Base-by-base conservation (phyloP, 163 green algal species). In the Prototheca stagnorum region DNA sequence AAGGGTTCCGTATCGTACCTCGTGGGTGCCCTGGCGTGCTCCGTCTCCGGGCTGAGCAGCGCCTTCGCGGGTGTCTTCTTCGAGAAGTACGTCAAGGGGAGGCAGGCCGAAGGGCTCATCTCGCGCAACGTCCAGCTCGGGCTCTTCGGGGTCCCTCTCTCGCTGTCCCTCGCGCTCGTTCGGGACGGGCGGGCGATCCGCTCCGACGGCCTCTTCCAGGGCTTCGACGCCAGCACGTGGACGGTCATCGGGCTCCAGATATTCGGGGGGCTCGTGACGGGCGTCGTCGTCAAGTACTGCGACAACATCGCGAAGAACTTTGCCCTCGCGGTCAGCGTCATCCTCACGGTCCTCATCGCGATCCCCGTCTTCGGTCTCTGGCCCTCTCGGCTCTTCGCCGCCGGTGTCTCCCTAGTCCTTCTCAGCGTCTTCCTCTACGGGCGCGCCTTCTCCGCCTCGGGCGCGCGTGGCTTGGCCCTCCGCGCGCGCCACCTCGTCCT, bases 261-360 rank as follows among this genome's bases (percentile, higher is more conserved):
- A 5, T 73, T 75, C 54, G 68, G 72, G 12, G 71, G 71, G 7
- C 57, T 80, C 6, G 60, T 75, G 21, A 66, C 64, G 44, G 67
- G 59, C 46, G 63, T 75, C 49, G 67, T 77, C 2, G 73, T 81
- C 41, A 81, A 79, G 51, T 76, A 79, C 27, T 73, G 68, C 19
- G 73, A 81, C 58, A 81, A 81, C 55, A 75, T 81, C 39, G 54
- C 77, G 16, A 81, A 81, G 39, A 79, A 78, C 61, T 81, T 81
- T 54, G 68, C 73, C 24, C 70, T 62, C 25, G 55, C 55, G 16
- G 44, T 57, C 33, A 57, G 47, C 1, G 55, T 62, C 35, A 53
- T 62, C 26, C 47, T 62, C 40, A 62, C 55, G 1, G 55, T 62
- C 35, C 43, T 54, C 24, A 39, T 57, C 16, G 47, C 40, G 20